Conservation (phyloP, 1,284 basidiomycete genomes). For the Tranzscheliella williamsii region DNA sequence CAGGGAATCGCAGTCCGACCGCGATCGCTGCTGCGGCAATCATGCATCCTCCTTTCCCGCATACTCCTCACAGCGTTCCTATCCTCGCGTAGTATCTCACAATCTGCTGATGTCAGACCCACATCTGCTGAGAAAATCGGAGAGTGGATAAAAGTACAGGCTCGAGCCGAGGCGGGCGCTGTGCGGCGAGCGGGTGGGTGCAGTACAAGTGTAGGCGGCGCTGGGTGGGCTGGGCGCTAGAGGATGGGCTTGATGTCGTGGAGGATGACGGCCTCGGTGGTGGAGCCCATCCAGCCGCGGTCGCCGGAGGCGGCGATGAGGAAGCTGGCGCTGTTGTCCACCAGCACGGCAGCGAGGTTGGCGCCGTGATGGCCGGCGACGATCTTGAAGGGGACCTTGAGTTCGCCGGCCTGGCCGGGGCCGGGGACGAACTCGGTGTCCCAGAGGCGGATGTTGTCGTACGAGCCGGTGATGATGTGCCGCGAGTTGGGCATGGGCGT, state of each 20-base stretch:
- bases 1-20: no score
- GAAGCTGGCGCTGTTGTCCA: constrained; percentile 82
- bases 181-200: no score
- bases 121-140: no score
- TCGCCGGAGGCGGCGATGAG: constrained; percentile 90
- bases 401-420: constrained; percentile 66
- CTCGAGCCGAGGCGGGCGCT: no score
- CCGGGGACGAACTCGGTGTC: constrained; percentile 71
- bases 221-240: no score
- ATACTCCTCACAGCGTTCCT: no score
- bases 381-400: constrained; percentile 74
- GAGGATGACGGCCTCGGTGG: constrained; percentile 53
- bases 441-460: constrained; percentile 93
- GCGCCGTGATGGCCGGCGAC: constrained; percentile 96
- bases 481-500: constrained; percentile 84
- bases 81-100: no score
- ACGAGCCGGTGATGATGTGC: constrained; percentile 86
- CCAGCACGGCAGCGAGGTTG: constrained; percentile 82
- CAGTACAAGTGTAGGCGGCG: no score
- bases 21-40: no score
- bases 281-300: constrained; percentile 74
- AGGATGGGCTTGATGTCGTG: constrained; percentile 47
- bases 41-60: no score
- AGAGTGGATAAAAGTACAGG: no score
- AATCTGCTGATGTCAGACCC: no score